Base-by-base conservation (phyloP, 73 alveolate genomes). In the Tetrahymena malaccensis region DNA sequence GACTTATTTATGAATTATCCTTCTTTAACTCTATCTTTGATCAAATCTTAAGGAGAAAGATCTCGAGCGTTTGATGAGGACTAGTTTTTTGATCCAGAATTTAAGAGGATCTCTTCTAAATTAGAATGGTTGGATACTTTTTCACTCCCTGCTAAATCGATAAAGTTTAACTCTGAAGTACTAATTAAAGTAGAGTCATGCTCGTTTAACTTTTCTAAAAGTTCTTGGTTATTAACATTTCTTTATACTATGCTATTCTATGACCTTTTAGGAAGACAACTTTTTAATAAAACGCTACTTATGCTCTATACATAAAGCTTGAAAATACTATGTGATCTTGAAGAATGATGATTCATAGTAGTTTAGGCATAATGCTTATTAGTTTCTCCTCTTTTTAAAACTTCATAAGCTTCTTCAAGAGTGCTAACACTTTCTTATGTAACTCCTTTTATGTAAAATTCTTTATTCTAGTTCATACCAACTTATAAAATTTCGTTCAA, bases 291-390 rank as follows among this genome's bases (percentile, higher is more conserved):
- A 43, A 44, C 55, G 35, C 94, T 95, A 17, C 95, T 94, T 31
- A 97, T 96, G 58, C 97, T 85, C 56, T 94, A 85, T 27, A 98
- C 97, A 70, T 95, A 95, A 50, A 98, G 96, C 83, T 97, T 89
- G 94, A 98, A 98, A 17, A 98, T 93, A 12, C 98, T 98, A 93
- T 98, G 99, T 38, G 98, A 96, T 93, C 99, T 93, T 35, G 98
- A 95, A 55, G 97, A 93, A 55, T 96, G 94, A 70, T 98, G 99
- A 96, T 98, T 98, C 99, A 98, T 98, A 3, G 96, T 94, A 13
- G 99, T 98, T 38, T 96, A 96, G 17, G 98, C 98, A 57, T 98
- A 98, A 84, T 98, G 99, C 56, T 98, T 93, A 85, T 96, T 97
- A 6, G 94, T 83, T 35, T 98, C 99, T 9, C 99, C 99, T 84